Evolutionary conservation across 2,329 filamentous ascomycete species (phyloP).

Genomic region (Fusarium sp.): DNA sequence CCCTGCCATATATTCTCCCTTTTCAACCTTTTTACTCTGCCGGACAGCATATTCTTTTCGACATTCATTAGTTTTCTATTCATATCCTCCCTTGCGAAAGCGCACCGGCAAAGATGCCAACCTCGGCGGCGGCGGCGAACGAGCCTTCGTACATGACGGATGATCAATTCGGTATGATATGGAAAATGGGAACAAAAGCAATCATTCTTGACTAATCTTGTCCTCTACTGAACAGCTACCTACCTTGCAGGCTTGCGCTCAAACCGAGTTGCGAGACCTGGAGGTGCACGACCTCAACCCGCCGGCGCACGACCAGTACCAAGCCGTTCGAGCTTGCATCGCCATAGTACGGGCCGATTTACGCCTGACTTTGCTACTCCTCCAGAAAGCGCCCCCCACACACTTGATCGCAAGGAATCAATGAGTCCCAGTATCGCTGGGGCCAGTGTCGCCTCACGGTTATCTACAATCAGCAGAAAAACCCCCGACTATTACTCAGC

Average conservation of each 20-base stretch:
- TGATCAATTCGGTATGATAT: slow-evolving; percentile 70
- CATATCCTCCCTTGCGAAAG: slow-evolving; percentile 12
- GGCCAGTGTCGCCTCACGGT: slow-evolving; percentile 62
- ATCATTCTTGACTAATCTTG: slow-evolving; percentile 33
- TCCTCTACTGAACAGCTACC: slow-evolving; percentile 60
- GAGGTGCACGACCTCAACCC: slow-evolving; percentile 74
- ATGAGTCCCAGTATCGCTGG: slow-evolving; percentile 55
- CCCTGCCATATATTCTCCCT: slow-evolving; percentile 4
- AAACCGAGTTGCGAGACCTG: slow-evolving; percentile 74
- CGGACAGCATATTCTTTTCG: slow-evolving; percentile 35
- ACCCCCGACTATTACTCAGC: slow-evolving; percentile 66
- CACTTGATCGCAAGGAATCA: slow-evolving; percentile 45
- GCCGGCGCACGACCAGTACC: slow-evolving; percentile 50
- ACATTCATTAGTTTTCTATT: slow-evolving; percentile 18
- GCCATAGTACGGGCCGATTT: slow-evolving; percentile 46
- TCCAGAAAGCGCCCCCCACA: slow-evolving; percentile 37
- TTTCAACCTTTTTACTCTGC: slow-evolving; percentile 12
- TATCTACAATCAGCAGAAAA: slow-evolving; percentile 57
- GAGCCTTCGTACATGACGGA: slow-evolving; percentile 71
- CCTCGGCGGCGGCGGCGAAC: slow-evolving; percentile 49
- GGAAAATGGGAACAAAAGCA: slow-evolving; percentile 13
- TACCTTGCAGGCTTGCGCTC: slow-evolving; percentile 78
- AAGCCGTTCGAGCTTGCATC: slow-evolving; percentile 41
- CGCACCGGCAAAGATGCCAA: slow-evolving; percentile 43
- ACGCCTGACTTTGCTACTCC: slow-evolving; percentile 49